Evolutionary conservation across 768 basidiomycete genomes (phyloP).

Genomic region (Cystobasidium ongulense): DNA sequence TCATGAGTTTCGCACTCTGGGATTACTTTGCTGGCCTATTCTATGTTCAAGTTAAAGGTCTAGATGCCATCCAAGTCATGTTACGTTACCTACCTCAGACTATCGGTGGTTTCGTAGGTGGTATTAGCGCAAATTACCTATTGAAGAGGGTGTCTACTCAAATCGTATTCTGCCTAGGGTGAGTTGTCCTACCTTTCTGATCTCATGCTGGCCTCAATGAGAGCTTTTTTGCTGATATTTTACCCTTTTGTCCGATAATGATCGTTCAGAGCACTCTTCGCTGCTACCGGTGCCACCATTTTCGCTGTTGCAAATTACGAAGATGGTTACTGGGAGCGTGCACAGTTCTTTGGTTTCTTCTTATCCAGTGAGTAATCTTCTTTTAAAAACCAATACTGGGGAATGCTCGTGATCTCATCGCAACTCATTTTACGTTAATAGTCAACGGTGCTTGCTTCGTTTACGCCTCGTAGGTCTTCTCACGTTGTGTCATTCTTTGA

Average conservation of each 20-base stretch:
- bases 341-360: conserved; percentile 24
- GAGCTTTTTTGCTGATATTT: too few species aligned
- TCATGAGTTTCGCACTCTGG: conserved; percentile 22
- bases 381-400: not conserved
- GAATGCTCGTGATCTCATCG: not conserved
- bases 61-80: conserved; percentile 29
- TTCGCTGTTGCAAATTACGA: not conserved
- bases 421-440: not conserved
- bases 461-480: conserved; percentile 13
- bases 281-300: conserved; percentile 8
- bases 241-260: not conserved
- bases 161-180: conserved; percentile 21
- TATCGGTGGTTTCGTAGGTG: conserved; percentile 18
- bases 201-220: too few species aligned
- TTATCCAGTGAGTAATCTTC: not conserved
- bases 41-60: conserved; percentile 15
- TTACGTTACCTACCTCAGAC: conserved; percentile 28
- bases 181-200: too few species aligned
- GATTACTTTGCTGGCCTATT: conserved; percentile 25
- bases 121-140: conserved; percentile 8
- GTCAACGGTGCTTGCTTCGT: conserved; percentile 31
- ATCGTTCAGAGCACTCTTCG: not conserved
- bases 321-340: conserved; percentile 10
- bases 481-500: not conserved
- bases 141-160: conserved; percentile 19